A percentile compares a stretch with the other conserved stretches of the same genome.
These are phyloP conservation scores for Cairneyella variabilis DNA, from an alignment of 495 filamentous ascomycete species.

Conservation along the genomic window DNA sequence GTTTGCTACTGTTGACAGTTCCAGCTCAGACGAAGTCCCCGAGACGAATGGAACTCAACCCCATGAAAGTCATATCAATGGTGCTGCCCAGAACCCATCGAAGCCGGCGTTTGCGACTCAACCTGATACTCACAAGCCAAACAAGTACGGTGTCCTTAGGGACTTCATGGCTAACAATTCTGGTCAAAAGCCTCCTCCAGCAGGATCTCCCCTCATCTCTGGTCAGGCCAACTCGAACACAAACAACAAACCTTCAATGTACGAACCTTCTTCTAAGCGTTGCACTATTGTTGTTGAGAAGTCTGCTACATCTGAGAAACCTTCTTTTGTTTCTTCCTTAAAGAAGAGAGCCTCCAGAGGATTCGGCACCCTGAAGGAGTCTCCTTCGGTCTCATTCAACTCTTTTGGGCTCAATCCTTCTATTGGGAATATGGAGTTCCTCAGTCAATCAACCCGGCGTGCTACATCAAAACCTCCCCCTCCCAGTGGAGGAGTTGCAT, in stretches of 20 bases:
- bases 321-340: too few species aligned
- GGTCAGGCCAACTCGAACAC: conserved; percentile 12
- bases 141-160: not conserved
- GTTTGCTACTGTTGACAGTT: not conserved
- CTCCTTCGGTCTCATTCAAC: too few species aligned
- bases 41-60: not conserved
- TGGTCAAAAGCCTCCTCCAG: conserved; percentile 23
- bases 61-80: not conserved
- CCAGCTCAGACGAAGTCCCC: conserved; percentile 16
- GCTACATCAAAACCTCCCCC: too few species aligned
- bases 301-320: too few species aligned
- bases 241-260: conserved; percentile 34
- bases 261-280: too few species aligned
- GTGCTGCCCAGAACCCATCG: not conserved
- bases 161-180: conserved; percentile 14
- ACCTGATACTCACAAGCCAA: conserved; percentile 15
- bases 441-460: not conserved
- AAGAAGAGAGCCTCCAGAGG: too few species aligned
- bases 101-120: not conserved
- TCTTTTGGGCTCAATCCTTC: too few species aligned
- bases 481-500: conserved; percentile 26
- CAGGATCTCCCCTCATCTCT: conserved; percentile 16
- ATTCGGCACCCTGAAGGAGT: too few species aligned
- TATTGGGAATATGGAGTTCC: too few species aligned
- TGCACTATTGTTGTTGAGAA: too few species aligned